phyloP scores from a whole-genome alignment of 257 asterid species.

The Solanum clarkiae region DNA sequence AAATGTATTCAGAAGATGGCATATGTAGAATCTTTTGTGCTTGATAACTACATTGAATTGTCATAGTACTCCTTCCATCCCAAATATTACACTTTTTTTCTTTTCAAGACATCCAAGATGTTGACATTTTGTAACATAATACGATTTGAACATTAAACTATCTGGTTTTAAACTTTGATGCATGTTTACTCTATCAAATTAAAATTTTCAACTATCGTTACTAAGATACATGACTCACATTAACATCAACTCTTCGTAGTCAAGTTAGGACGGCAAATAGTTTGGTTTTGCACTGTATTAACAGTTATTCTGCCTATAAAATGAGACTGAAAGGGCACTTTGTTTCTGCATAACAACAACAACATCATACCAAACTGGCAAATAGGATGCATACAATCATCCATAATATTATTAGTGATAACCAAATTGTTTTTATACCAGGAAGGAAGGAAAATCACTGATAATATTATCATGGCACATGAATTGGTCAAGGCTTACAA shows the following conservation, averaged over 20 bases:
- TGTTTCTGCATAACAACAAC: not conserved
- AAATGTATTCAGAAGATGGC: not conserved
- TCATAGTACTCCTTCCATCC: not conserved
- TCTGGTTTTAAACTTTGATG: not conserved
- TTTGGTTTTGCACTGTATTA: not conserved
- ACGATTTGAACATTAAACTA: not conserved
- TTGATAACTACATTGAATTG: not conserved
- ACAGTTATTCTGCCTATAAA: not conserved
- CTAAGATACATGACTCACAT: not conserved
- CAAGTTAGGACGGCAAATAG: not conserved
- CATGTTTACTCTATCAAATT: not conserved
- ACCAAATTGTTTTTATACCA: no score
- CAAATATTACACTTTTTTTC: not conserved
- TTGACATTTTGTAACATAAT: not conserved
- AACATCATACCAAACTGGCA: no score
- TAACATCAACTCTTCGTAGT: not conserved
- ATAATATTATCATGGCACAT: no score
- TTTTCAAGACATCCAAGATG: not conserved
- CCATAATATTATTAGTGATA: no score
- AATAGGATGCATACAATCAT: no score
- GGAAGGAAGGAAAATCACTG: no score
- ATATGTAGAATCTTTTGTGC: not conserved
- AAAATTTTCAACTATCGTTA: not conserved
- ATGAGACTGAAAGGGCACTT: not conserved
- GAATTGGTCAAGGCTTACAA: no score